Percentiles rank a stretch among this genome's conserved stretches.
Conservation (phyloP, 306 rosid species). For the Glycine latifolia region DNA sequence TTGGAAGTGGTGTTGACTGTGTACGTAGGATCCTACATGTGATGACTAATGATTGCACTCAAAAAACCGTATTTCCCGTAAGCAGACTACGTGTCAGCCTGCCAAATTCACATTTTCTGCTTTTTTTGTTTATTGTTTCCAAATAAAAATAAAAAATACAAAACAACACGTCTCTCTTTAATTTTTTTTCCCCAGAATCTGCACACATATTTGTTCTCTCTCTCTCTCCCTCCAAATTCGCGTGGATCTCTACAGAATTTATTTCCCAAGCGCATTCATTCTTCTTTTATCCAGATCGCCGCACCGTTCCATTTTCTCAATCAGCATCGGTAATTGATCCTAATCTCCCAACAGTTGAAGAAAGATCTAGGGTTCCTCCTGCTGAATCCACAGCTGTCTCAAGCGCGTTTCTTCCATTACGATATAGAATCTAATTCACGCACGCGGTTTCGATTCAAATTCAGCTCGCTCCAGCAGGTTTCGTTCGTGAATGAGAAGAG, state of each 20-base stretch:
- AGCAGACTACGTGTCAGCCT: conserved; percentile 41
- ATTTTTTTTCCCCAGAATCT: background rate
- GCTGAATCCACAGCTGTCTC: conserved; percentile 42
- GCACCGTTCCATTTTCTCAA: conserved; percentile 23
- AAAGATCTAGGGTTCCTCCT: conserved; percentile 64
- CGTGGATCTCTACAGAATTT: conserved; percentile 54
- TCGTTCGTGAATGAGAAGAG: conserved; percentile 60
- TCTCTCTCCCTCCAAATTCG: conserved; percentile 53
- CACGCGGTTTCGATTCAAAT: conserved; percentile 41
- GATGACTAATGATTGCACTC: conserved; percentile 24
- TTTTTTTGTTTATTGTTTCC: conserved; percentile 21
- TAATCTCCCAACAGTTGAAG: conserved; percentile 11
- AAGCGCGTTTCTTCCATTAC: conserved; percentile 31
- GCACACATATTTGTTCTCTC: conserved; percentile 26
- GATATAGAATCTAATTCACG: conserved; percentile 36
- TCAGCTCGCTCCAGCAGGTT: conserved; percentile 47
- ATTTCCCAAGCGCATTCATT: conserved; percentile 16
- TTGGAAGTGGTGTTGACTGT: conserved; percentile 41
- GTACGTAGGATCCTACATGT: background rate
- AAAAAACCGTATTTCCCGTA: background rate
- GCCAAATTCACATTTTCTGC: background rate
- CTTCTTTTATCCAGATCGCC: conserved; percentile 39
- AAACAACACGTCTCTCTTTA: background rate
- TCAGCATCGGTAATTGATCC: conserved; percentile 7
- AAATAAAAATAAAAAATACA: background rate